phyloP scores from a whole-genome alignment of 2,329 filamentous ascomycete species.

The Colletotrichum higginsianum region DNA sequence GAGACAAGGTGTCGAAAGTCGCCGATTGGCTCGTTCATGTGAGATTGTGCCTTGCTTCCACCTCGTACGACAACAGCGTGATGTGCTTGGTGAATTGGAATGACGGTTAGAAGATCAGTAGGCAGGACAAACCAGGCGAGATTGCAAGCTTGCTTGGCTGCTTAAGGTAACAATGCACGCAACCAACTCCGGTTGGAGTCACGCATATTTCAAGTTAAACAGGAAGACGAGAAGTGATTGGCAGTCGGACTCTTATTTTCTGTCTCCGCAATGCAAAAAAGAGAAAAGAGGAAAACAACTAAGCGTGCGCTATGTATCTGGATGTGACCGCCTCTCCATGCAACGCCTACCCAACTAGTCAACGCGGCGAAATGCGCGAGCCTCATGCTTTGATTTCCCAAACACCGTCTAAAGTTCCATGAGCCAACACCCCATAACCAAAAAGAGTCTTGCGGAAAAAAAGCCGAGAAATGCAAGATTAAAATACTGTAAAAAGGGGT shows the following conservation, averaged over 20 bases:
- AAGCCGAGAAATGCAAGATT: constrained; percentile 38
- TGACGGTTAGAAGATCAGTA: background rate
- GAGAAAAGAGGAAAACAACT: background rate
- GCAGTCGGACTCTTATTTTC: constrained; percentile 34
- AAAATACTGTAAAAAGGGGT: constrained; percentile 43
- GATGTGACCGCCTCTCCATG: constrained; percentile 32
- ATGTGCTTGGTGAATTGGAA: background rate
- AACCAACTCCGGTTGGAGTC: background rate
- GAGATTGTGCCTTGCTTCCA: background rate
- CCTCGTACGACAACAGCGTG: background rate
- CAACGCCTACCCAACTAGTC: constrained; percentile 37
- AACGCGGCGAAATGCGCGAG: constrained; percentile 28
- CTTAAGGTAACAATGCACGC: background rate
- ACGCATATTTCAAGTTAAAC: background rate
- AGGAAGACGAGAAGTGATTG: background rate
- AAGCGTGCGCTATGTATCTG: constrained; percentile 39
- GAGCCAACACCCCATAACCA: constrained; percentile 16
- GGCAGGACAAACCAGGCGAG: too few relatives aligned
- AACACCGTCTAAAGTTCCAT: constrained; percentile 40
- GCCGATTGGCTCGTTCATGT: too few relatives aligned
- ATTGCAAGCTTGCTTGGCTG: background rate
- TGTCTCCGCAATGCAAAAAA: constrained; percentile 38
- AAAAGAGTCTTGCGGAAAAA: constrained; percentile 31
- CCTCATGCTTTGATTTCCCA: constrained; percentile 36
- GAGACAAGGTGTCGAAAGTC: too few relatives aligned